These are phyloP conservation scores for Brasenia schreberi DNA, from an alignment of 164 flowering plant species.

Conservation along the genomic window DNA sequence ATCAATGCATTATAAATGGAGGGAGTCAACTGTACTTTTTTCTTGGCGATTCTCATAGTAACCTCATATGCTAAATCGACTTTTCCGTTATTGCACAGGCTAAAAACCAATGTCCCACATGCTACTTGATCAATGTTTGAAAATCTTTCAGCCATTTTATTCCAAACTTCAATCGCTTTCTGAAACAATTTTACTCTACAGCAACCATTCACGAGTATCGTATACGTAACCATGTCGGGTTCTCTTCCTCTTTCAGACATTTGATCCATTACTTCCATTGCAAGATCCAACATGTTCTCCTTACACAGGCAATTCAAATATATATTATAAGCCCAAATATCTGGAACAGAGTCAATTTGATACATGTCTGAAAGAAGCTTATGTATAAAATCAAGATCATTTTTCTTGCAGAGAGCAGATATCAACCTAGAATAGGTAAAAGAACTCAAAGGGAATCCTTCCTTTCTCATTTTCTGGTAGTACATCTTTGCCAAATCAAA, in stretches of 20 bases:
- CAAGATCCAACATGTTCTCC: constrained; percentile 40
- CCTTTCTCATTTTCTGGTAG: constrained; percentile 36
- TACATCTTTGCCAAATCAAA: constrained; percentile 65
- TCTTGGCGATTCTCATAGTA: constrained; percentile 37
- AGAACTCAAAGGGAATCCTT: constrained; percentile 60
- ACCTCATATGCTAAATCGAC: constrained; percentile 93
- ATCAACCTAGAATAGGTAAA: constrained; percentile 86
- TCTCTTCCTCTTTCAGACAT: constrained; percentile 55
- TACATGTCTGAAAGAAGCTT: constrained; percentile 57
- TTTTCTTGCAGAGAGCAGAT: constrained; percentile 53
- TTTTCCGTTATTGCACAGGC: constrained; percentile 52
- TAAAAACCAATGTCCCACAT: constrained; percentile 62
- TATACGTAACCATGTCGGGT: constrained; percentile 79
- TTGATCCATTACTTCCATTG: constrained; percentile 33
- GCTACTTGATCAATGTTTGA: constrained; percentile 49
- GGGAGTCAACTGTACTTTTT: constrained; percentile 19
- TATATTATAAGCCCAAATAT: constrained; percentile 72
- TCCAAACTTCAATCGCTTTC: constrained; percentile 57
- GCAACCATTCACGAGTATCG: constrained; percentile 54
- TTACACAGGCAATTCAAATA: constrained; percentile 55
- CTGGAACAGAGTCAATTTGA: constrained; percentile 43
- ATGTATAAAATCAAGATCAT: constrained; percentile 35
- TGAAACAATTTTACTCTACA: constrained; percentile 36
- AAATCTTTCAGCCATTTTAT: constrained; percentile 47
- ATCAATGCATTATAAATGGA: constrained; percentile 70